phyloP scores from a whole-genome alignment of 257 asterid genomes.

The Mitragyna speciosa region DNA sequence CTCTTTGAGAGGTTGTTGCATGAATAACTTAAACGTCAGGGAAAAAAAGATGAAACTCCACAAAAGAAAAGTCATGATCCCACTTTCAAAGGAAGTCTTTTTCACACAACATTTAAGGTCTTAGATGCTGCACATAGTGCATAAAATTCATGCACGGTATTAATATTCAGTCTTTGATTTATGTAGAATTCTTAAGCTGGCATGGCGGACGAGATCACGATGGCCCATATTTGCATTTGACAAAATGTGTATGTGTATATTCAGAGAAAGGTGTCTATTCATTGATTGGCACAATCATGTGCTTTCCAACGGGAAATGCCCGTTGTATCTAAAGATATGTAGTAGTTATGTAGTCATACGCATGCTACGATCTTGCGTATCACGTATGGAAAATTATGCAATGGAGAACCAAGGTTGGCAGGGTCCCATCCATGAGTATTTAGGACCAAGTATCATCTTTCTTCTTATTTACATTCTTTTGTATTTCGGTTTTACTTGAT shows the following conservation, averaged over 20 bases:
- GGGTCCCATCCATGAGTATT: neutral
- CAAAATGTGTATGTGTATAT: neutral
- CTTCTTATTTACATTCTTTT: neutral
- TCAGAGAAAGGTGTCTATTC: neutral
- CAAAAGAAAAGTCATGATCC: neutral
- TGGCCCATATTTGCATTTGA: slow-evolving; percentile 15
- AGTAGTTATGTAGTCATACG: neutral
- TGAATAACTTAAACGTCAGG: neutral
- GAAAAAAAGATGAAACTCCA: neutral
- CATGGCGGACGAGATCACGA: neutral
- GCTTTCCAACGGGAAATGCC: slow-evolving; percentile 15
- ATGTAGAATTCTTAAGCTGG: slow-evolving; percentile 11
- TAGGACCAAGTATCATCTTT: neutral
- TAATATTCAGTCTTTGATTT: neutral
- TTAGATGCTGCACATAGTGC: neutral
- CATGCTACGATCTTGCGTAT: neutral
- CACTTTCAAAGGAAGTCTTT: slow-evolving; percentile 7
- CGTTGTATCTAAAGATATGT: neutral
- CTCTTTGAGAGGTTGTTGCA: slow-evolving; percentile 7
- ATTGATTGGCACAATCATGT: slow-evolving; percentile 11
- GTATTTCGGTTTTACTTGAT: neutral
- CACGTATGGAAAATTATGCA: neutral
- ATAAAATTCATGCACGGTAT: slow-evolving; percentile 3
- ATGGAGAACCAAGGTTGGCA: neutral
- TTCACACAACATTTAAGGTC: slow-evolving; percentile 17